Evolutionary conservation across 2,329 filamentous ascomycete species (phyloP).

Genomic region (Fusarium longipes): DNA sequence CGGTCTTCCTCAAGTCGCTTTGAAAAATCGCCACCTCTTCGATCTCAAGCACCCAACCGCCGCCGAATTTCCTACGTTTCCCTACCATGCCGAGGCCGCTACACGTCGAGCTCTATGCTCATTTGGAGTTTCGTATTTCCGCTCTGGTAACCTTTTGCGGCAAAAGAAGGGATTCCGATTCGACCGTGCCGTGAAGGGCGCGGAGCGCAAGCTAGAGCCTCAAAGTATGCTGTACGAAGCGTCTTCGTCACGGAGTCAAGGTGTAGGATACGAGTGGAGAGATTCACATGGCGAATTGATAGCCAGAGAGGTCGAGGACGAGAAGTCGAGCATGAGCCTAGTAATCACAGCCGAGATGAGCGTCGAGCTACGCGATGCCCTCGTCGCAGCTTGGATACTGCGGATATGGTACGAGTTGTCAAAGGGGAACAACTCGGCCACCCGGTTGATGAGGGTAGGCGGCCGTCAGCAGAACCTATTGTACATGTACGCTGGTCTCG

Average conservation of each 20-base stretch:
- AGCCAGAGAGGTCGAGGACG: constrained; percentile 49
- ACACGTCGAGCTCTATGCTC: constrained; percentile 47
- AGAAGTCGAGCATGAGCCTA: constrained; percentile 45
- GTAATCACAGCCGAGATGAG: constrained; percentile 49
- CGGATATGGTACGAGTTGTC: constrained; percentile 51
- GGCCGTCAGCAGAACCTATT: neutral
- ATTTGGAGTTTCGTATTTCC: constrained; percentile 48
- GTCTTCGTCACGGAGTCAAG: constrained; percentile 38
- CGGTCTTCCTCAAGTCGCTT: constrained; percentile 43
- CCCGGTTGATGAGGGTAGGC: constrained; percentile 34
- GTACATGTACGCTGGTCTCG: neutral
- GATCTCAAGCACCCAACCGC: constrained; percentile 50
- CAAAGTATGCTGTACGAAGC: constrained; percentile 47
- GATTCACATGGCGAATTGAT: constrained; percentile 45
- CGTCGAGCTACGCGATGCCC: constrained; percentile 47
- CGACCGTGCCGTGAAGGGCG: constrained; percentile 45
- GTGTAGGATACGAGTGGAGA: constrained; percentile 51
- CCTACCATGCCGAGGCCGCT: constrained; percentile 50
- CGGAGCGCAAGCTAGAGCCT: constrained; percentile 40
- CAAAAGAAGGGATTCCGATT: constrained; percentile 46
- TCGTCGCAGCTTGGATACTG: constrained; percentile 52
- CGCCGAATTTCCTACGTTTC: constrained; percentile 46
- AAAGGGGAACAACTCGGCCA: constrained; percentile 47
- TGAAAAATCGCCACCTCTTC: constrained; percentile 50
- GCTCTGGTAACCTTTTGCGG: constrained; percentile 37